Evolutionary conservation across 352 stramenopile genomes (phyloP), one percentile per base, ranked within the genome.

Genomic region (Blastocystis sp.): DNA sequence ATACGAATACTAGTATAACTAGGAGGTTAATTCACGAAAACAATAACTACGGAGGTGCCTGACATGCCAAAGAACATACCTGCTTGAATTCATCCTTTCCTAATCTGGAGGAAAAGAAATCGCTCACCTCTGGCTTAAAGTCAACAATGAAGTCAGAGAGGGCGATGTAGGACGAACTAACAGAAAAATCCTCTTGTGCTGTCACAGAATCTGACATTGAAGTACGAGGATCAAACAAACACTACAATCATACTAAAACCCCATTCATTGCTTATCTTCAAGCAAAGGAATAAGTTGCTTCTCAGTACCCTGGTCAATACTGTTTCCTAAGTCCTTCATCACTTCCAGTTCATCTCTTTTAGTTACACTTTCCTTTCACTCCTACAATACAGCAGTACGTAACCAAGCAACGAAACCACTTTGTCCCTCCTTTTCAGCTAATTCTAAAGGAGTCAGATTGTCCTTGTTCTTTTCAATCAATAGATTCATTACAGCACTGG

Each of bases 1-100:
- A 94, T 91, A 11, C 93, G 92, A 37, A 94, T 90, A 0, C 91
- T 91, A 35, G 93, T 95, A 88, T 92, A 93, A 4, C 14, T 59
- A n/a, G 61, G 43, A 37, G 19, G 49, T 46, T 46, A 46, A 80
- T 69, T 87, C 52, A 54, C 39, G 39, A 46, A 56, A 66, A 35
- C 74, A 57, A 75, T 75, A 1, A 24, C 6, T 29, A 91, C 90
- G 56, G 92, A 93, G 91, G 91, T 90, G 16, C 88, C 88, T 35
- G 91, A 91, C 56, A 95, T 89, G 32, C 91, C 89, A 80, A 54
- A 39, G 89, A 90, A 81, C 94, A 94, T 89, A 95, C 94, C 56
- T 90, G 88, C 4, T 78, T 75, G 91, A 92, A 95, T 86, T 93
- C 90, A 9, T 89, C 81, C 0, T 90, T 88, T 29, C 92, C 92